Evolutionary conservation across 306 rosid species (phyloP).

Genomic region (Begonia fuchsioides): DNA sequence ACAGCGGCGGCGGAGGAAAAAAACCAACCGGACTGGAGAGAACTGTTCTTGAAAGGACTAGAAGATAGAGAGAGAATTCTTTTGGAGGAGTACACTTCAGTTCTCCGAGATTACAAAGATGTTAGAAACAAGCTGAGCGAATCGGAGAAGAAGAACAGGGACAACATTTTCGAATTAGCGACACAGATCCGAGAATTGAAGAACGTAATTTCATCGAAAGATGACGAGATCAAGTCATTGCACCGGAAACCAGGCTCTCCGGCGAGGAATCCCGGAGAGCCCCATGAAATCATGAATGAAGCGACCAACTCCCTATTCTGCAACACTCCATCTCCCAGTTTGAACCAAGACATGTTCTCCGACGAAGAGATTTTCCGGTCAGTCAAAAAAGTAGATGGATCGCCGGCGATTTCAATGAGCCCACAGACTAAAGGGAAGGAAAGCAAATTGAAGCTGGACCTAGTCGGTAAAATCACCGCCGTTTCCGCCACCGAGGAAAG

Average conservation of each 20-base stretch:
- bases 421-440: constrained; percentile 3
- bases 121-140: constrained; percentile 46
- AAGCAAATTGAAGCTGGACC: constrained; percentile 10
- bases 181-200: constrained; percentile 60
- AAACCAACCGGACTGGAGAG: constrained; percentile 49
- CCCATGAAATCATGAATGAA: constrained; percentile 13
- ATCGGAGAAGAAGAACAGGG: constrained; percentile 47
- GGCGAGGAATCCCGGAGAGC: constrained; percentile 20
- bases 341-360: constrained; percentile 13
- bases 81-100: constrained; percentile 59
- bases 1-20: constrained; percentile 22
- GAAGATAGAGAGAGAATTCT: constrained; percentile 61
- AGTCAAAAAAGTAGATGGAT: constrained; percentile 5
- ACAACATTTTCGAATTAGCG: constrained; percentile 47
- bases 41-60: constrained; percentile 36
- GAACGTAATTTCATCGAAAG: constrained; percentile 32
- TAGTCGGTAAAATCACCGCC: constrained; percentile 7
- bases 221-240: constrained; percentile 40
- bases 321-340: constrained; percentile 14
- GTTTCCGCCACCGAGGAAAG: constrained; percentile 38
- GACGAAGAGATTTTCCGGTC: constrained; percentile 11
- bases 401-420: constrained; percentile 12
- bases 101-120: constrained; percentile 51
- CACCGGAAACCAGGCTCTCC: constrained; percentile 9
- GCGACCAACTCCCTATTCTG: constrained; percentile 16